phyloP scores from a whole-genome alignment of 2,329 filamentous ascomycete species.

The Epichloe sp. region DNA sequence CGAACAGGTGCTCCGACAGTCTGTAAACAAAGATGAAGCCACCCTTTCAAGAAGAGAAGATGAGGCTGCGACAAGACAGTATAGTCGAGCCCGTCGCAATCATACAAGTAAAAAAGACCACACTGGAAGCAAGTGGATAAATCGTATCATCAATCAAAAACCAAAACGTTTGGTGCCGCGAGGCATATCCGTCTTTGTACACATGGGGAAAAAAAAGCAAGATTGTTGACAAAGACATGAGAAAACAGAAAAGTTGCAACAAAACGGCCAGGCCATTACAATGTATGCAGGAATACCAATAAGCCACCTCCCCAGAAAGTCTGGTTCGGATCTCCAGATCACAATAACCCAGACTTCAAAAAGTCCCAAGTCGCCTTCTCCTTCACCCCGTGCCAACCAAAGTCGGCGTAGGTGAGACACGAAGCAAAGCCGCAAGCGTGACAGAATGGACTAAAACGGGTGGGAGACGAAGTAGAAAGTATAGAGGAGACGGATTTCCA shows the following conservation, averaged over 20 bases:
- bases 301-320: background rate
- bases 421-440: background rate
- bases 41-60: background rate
- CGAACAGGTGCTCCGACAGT: slow-evolving; percentile 2
- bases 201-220: slow-evolving; percentile 8
- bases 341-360: background rate
- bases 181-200: slow-evolving; percentile 25
- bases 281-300: slow-evolving; percentile 1
- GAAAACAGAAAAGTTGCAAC: slow-evolving; percentile 7
- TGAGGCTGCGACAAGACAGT: background rate
- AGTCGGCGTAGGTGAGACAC: background rate
- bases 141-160: slow-evolving; percentile 7
- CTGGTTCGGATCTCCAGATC: background rate
- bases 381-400: background rate
- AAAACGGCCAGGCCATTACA: slow-evolving; percentile 6
- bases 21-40: background rate
- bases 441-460: no score
- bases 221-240: slow-evolving; percentile 4
- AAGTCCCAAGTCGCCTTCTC: background rate
- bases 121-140: background rate
- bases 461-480: background rate
- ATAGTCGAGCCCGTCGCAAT: slow-evolving; percentile 7
- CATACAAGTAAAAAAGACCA: slow-evolving; percentile 8
- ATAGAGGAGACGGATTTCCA: background rate
- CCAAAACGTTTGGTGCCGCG: slow-evolving; percentile 22